A percentile compares a stretch with the other conserved stretches of the same genome.
These are phyloP conservation scores for Euphorbia tirucalli DNA, from an alignment of 345 rosid species.

Conservation along the genomic window DNA sequence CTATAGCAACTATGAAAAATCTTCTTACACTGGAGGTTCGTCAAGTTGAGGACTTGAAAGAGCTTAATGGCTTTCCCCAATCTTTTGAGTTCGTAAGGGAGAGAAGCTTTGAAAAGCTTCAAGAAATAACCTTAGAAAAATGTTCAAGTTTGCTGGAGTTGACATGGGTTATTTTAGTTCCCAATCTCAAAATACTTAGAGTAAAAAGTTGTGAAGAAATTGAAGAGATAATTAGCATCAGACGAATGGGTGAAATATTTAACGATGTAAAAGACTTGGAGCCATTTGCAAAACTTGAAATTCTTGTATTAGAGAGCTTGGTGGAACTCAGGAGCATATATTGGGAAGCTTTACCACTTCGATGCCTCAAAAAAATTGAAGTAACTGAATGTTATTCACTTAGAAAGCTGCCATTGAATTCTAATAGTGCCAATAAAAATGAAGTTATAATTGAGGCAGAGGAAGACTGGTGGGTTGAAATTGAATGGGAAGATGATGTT, in stretches of 20 bases:
- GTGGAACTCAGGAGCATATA: background rate
- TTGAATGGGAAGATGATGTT: background rate
- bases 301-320: background rate
- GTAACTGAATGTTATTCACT: background rate
- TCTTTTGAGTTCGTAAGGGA: background rate
- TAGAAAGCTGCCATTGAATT: background rate
- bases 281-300: background rate
- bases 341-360: background rate
- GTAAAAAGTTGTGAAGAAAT: background rate
- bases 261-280: background rate
- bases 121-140: background rate
- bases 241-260: background rate
- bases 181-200: background rate
- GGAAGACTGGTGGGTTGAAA: background rate
- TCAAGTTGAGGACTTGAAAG: background rate
- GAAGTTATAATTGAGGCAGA: background rate
- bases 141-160: background rate
- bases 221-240: background rate
- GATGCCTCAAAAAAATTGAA: background rate
- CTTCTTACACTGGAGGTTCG: background rate
- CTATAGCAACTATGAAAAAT: background rate
- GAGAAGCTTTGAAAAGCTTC: background rate
- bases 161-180: slow-evolving; percentile 6
- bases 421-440: background rate
- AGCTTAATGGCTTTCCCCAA: background rate